A percentile compares a stretch with the other conserved stretches of the same genome.
These are phyloP conservation scores for Elaeagnus macrophylla DNA, from an alignment of 306 rosid genomes.

Conservation along the genomic window DNA sequence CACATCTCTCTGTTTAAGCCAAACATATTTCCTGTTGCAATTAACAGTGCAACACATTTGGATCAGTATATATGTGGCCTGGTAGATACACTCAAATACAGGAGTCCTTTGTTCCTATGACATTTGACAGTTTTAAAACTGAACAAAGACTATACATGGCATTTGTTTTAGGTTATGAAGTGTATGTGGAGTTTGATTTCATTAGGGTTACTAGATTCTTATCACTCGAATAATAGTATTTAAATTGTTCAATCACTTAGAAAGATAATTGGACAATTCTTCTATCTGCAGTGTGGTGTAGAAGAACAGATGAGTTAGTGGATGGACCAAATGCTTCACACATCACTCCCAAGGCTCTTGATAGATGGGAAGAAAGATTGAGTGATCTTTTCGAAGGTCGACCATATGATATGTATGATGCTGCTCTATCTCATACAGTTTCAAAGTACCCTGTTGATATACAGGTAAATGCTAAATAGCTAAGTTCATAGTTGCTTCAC, in stretches of 20 bases:
- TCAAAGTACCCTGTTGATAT: slow-evolving; percentile 75
- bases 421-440: slow-evolving; percentile 81
- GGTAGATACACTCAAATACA: no score
- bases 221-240: background rate
- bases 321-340: slow-evolving; percentile 97
- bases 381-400: slow-evolving; percentile 67
- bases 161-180: no score
- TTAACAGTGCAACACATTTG: no score
- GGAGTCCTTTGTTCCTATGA: no score
- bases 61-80: no score
- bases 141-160: no score
- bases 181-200: background rate
- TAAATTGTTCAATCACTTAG: no score
- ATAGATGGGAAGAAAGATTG: slow-evolving; percentile 73
- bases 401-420: slow-evolving; percentile 91
- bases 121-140: no score
- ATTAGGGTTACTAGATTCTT: background rate
- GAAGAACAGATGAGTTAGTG: slow-evolving; percentile 92
- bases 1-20: no score
- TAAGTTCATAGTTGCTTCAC: background rate
- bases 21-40: no score
- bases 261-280: slow-evolving; percentile 3
- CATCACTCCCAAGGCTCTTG: slow-evolving; percentile 88
- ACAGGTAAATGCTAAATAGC: slow-evolving; percentile 40
- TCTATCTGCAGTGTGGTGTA: slow-evolving; percentile 72